Conservation (phyloP, 2,329 filamentous ascomycete species). For the Hirsutella rhossiliensis region DNA sequence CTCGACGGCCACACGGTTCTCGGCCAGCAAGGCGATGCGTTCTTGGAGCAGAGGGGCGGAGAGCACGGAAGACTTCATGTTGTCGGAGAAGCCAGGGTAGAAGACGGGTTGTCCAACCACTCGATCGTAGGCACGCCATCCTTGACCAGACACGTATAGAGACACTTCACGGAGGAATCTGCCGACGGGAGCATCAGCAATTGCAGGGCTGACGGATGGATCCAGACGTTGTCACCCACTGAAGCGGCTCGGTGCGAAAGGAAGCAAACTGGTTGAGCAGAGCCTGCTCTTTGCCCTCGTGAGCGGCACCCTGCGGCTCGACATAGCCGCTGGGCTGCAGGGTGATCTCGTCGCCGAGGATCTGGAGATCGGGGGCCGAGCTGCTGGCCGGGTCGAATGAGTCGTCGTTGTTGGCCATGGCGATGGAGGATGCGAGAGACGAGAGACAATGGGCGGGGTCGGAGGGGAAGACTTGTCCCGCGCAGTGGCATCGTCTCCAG, state of each 20-base stretch:
- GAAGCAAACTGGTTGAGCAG: constrained; percentile 76
- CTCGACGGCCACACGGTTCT: constrained; percentile 62
- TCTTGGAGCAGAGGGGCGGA: constrained; percentile 61
- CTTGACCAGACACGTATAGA: constrained; percentile 81
- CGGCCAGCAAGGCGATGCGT: constrained; percentile 67
- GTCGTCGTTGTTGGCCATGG: constrained; percentile 19
- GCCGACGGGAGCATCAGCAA: constrained; percentile 5
- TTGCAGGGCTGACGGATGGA: neutral
- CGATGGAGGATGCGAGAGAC: neutral
- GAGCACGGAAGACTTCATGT: constrained; percentile 72
- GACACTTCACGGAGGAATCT: constrained; percentile 91
- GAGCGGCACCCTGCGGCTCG: constrained; percentile 32
- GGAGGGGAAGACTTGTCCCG: neutral
- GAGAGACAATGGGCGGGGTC: neutral
- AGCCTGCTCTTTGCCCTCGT: constrained; percentile 49
- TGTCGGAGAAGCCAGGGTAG: constrained; percentile 82
- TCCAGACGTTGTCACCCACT: constrained; percentile 28
- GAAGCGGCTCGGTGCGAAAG: constrained; percentile 60
- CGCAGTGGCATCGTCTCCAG: neutral
- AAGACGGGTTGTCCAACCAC: constrained; percentile 87
- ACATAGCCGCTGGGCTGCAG: constrained; percentile 62
- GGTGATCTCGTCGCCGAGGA: constrained; percentile 61
- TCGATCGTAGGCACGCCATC: constrained; percentile 90
- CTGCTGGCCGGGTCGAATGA: constrained; percentile 15
- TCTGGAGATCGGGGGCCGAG: constrained; percentile 64